These are phyloP conservation scores for Ophiostoma australiae DNA, from an alignment of 2,329 filamentous ascomycete species.

Conservation along the genomic window DNA sequence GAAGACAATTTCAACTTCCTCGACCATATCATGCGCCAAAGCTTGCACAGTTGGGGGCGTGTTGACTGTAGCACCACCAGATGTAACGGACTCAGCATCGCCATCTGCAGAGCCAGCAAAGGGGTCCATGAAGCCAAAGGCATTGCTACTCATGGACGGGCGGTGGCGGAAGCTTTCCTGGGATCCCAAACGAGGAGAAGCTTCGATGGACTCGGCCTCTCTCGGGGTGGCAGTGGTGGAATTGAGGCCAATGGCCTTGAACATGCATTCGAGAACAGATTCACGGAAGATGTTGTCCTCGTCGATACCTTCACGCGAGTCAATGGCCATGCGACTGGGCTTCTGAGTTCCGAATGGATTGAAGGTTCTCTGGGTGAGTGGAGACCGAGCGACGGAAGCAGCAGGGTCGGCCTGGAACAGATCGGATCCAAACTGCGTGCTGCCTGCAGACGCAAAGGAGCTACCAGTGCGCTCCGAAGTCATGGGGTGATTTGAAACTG, in stretches of 20 bases:
- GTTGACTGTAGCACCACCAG: conserved; percentile 53
- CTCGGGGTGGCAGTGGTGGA: conserved; percentile 60
- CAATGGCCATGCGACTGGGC: conserved; percentile 48
- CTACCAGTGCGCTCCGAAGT: conserved; percentile 44
- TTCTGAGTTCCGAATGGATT: conserved; percentile 54
- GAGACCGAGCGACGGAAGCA: conserved; percentile 33
- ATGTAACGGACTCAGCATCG: conserved; percentile 81
- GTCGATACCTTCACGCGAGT: conserved; percentile 75
- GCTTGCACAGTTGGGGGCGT: conserved; percentile 60
- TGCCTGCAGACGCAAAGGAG: conserved; percentile 29
- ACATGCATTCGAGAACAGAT: conserved; percentile 90
- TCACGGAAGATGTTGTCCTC: conserved; percentile 86
- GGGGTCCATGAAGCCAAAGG: conserved; percentile 85
- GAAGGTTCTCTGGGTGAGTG: conserved; percentile 48
- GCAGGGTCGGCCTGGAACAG: conserved; percentile 33
- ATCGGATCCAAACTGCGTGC: conserved; percentile 26
- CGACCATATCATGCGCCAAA: conserved; percentile 72
- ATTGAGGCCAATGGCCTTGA: conserved; percentile 83
- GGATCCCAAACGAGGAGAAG: conserved; percentile 76
- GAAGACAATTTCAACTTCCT: conserved; percentile 95
- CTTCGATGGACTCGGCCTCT: conserved; percentile 71
- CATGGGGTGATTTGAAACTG: conserved; percentile 42
- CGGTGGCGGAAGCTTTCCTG: conserved; percentile 79
- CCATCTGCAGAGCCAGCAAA: conserved; percentile 73
- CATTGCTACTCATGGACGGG: conserved; percentile 71